phyloP scores from a whole-genome alignment of 2,329 filamentous ascomycete genomes.

The Sclerotinia sclerotiorum region DNA sequence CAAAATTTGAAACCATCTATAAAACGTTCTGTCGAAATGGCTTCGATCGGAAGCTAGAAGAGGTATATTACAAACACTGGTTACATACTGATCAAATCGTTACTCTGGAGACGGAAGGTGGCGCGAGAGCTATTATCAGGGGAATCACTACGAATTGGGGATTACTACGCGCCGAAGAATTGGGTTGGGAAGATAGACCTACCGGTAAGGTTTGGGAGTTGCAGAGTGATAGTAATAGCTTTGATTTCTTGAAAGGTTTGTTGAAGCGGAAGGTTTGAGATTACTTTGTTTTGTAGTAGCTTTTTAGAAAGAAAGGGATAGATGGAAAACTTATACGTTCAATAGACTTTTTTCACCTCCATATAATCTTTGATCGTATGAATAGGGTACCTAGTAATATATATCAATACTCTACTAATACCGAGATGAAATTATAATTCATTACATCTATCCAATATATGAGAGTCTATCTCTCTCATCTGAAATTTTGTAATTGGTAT shows the following conservation, averaged over 20 bases:
- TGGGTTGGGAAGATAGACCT: constrained; percentile 67
- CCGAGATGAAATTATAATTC: too few relatives aligned
- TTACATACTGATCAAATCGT: constrained; percentile 73
- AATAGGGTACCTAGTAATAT: too few relatives aligned
- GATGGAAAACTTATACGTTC: not conserved
- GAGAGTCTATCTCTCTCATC: not conserved
- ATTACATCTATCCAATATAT: not conserved
- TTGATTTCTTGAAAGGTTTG: constrained; percentile 92
- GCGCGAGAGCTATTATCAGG: constrained; percentile 70
- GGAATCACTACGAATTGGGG: constrained; percentile 95
- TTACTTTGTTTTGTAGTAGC: too few relatives aligned
- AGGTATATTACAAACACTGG: constrained; percentile 79
- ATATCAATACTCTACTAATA: too few relatives aligned
- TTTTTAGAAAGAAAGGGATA: too few relatives aligned
- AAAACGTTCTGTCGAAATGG: constrained; percentile 70
- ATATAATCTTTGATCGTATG: too few relatives aligned
- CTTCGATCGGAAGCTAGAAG: constrained; percentile 72
- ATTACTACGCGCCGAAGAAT: constrained; percentile 78
- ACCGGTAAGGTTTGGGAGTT: constrained; percentile 80
- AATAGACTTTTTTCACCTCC: not conserved
- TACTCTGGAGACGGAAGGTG: constrained; percentile 78
- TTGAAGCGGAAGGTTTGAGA: constrained; percentile 69
- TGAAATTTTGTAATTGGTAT: not conserved
- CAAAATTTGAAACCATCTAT: constrained; percentile 76
- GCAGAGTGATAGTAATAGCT: constrained; percentile 97